A percentile compares a stretch with the other conserved stretches of the same genome.
These are phyloP conservation scores for Cryptosporidium ubiquitum DNA, from an alignment of 169 alveolate species.

Conservation along the genomic window DNA sequence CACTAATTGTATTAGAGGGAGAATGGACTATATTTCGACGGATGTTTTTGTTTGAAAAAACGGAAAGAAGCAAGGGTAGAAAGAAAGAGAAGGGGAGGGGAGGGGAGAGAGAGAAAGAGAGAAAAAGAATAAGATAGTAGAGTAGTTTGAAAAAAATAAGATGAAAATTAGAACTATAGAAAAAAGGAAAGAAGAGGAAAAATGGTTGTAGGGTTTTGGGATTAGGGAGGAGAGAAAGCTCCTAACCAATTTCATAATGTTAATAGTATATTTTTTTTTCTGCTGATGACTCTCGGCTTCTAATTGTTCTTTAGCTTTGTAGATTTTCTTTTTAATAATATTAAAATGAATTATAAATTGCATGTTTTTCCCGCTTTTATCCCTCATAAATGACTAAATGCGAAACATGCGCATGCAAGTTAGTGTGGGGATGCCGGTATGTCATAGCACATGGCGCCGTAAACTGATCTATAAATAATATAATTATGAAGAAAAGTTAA, in stretches of 20 bases:
- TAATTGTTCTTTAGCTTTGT: background rate
- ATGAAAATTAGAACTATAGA: no score
- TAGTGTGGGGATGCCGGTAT: slow-evolving; percentile 15
- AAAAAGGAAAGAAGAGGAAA: no score
- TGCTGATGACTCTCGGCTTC: background rate
- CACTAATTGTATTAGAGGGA: slow-evolving; percentile 49
- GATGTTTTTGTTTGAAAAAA: slow-evolving; percentile 23
- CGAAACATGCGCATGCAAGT: background rate
- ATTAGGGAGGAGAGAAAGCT: background rate
- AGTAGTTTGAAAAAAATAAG: no score
- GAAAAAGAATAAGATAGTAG: no score
- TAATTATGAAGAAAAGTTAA: background rate
- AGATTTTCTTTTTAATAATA: background rate
- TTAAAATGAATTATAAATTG: background rate
- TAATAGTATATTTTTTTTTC: no score
- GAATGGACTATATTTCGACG: slow-evolving; percentile 47
- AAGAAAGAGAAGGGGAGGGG: background rate
- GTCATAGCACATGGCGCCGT: background rate
- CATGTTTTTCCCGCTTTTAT: background rate
- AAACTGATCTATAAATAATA: background rate
- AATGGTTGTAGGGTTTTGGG: background rate
- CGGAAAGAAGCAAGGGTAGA: background rate
- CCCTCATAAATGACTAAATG: background rate
- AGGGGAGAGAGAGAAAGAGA: background rate
- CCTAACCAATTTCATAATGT: background rate